These are phyloP conservation scores for Amesomyces nigricolor DNA, from an alignment of 2,329 filamentous ascomycete species.

Conservation along the genomic window DNA sequence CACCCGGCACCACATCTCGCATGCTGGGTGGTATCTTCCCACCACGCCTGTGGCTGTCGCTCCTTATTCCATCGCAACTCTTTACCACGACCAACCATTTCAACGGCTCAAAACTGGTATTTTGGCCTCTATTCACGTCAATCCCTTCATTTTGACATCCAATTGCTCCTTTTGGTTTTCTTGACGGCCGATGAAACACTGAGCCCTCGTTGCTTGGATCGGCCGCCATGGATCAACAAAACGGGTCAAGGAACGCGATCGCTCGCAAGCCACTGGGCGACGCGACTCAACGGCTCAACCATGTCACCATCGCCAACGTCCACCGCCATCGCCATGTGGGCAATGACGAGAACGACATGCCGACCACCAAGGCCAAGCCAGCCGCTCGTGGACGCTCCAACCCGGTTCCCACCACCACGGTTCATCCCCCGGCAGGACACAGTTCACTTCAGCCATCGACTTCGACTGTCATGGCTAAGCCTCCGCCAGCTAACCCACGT, in stretches of 20 bases:
- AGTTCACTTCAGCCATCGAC: neutral
- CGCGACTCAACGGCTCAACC: conserved; percentile 29
- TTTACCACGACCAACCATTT: neutral
- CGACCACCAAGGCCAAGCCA: conserved; percentile 16
- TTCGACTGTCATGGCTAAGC: neutral
- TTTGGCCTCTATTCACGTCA: neutral
- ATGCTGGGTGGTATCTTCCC: neutral
- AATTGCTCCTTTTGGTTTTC: neutral
- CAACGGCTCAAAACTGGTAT: neutral
- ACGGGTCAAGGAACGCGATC: conserved; percentile 15
- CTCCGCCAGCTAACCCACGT: conserved; percentile 18
- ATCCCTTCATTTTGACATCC: neutral
- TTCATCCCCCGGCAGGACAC: conserved; percentile 8
- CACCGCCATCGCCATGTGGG: conserved; percentile 10
- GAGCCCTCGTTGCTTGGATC: neutral
- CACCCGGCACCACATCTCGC: neutral
- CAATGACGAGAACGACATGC: conserved; percentile 13
- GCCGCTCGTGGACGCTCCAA: conserved; percentile 14
- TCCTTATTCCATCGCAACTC: conserved; percentile 2
- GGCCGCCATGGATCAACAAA: conserved; percentile 25
- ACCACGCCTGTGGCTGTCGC: neutral
- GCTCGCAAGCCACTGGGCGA: conserved; percentile 30
- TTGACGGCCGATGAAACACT: conserved; percentile 6
- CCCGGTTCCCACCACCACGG: conserved; percentile 4
- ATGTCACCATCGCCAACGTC: conserved; percentile 19